Evolutionary conservation across 2,329 filamentous ascomycete genomes (phyloP), one percentile per base, ranked within the genome.

Genomic region (Hymenotorrendiella dingleyae): DNA sequence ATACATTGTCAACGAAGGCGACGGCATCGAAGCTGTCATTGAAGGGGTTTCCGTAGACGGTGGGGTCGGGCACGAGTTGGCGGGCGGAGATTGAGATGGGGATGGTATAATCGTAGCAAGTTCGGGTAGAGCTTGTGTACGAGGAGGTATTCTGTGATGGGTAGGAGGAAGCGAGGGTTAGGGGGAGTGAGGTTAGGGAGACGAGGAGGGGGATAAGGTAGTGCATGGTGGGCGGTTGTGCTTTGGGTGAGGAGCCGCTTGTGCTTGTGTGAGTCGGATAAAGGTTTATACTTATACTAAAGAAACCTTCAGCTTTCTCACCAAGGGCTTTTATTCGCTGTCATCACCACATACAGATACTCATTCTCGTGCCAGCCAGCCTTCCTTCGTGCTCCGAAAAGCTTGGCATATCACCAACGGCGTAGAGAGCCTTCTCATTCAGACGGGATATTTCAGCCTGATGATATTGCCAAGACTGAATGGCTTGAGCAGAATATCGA

Each of bases 1-100:
- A 23, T 20, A 48, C 10, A 8, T 32, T 17, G 14, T 30, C 39
- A 1, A 45, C n/a, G 28, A 42, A 48, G n/a, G 23, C 29, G 6
- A 36, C 42, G 3, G 36, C 42, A 24, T 45, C 45, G 34, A 43
- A 45, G 26, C 42, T 20, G 16, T 37, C 22, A 4, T 24, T 27
- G 27, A 48, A 48, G 4, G 28, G 33, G n/a, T n/a, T n/a, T n/a
- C n/a, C 7, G 27, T 27, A 26, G 29, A 45, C n/a, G 11, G 22
- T 7, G 45, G 6, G 14, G 28, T 36, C 2, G 40, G 33, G 2
- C 28, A 28, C 7, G 10, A 20, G n/a, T 21, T 19, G 20, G 16
- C 17, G 11, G 40, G 30, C 20, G 26, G 21, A 29, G n/a, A 36
- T 23, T 12, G 17, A 26, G 23, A 42, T 17, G 14, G 39, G 39